Base-by-base conservation (phyloP, 2,329 filamentous ascomycete genomes). In the Neopestalotiopsis clavispora region DNA sequence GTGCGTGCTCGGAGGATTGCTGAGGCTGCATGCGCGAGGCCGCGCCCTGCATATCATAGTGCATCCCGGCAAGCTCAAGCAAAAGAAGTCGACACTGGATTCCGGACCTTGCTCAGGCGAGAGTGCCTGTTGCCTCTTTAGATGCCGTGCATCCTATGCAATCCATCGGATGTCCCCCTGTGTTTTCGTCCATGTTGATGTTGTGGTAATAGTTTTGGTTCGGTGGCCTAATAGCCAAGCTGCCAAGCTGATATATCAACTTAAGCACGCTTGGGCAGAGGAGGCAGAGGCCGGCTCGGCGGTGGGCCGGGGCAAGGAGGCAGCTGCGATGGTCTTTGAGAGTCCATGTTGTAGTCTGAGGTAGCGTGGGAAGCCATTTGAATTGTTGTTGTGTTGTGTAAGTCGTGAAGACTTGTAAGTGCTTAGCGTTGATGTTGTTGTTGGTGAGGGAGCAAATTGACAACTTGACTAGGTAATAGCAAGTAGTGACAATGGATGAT, bases 251-350 rank as follows among this genome's bases (percentile, higher is more conserved):
- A 52, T 52, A 23, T 23, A 52, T 23, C n/a, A 75, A 59, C 69
- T 77, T 88, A 89, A 74, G 82, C 83, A 76, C 86, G 84, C 83
- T 89, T 90, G 78, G 89, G 89, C 71, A 91, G 86, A 80, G 89
- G 87, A 79, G 89, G 89, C 67, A 91, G 87, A 80, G 89, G 89
- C 67, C 89, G 84, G 80, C 85, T 65, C 72, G 89, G 89, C 75
- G 89, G 89, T 70, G 89, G 89, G 74, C 89, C 89, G 67, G 89
- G 89, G 86, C 89, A 91, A 74, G 89, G 89, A 82, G 89, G 89
- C 73, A 91, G 87, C 77, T 90, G 88, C 74, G 88, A 89, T 71
- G 89, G 89, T 78, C 89, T 86, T 80, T 89, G 87, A 72, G 86
- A 82, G 80, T 87, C 85, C 85, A 89, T 87, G 70, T 79, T 82